Evolutionary conservation across 2,329 filamentous ascomycete genomes (phyloP), one percentile per base, ranked within the genome.

Genomic region (Alternaria brassicicola): DNA sequence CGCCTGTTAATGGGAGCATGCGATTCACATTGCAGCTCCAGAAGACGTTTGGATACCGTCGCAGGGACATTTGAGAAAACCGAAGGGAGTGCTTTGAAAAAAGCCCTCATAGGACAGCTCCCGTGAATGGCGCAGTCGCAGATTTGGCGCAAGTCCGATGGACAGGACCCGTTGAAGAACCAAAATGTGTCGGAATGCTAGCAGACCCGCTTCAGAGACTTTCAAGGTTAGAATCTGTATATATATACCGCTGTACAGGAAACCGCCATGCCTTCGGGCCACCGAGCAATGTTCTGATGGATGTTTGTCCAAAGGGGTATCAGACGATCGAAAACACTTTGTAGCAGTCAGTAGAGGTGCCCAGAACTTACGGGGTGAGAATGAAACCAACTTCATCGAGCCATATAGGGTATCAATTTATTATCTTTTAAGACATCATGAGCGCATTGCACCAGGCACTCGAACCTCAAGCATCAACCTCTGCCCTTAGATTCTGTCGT

Each of bases 401-500:
- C 19, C 23, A 28, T 17, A 15, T 15, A 17, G 58, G 61, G 58
- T 63, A 63, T 63, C 61, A 58, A 53, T 61, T 54, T 52, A 31
- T 36, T 48, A 17, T 52, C 25, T 21, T 21, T 23, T 43, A 26
- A 7, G 5, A 26, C 17, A 25, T 26, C 15, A 43, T n/a, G 31
- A 57, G 38, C 25, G 23, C n/a, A 26, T 30, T 8, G 6, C 13
- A 13, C 10, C 12, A 12, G 5, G 21, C 19, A 1, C 9, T 26
- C 6, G 7, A 28, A 21, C 9, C 31, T 52, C 46, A 70, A 43
- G 55, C 46, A 50, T 70, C 65, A 15, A 64, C 41, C 25, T 66
- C 67, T 35, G 50, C 57, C 36, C 52, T 65, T 2, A 63, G 60
- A 12, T 65, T 63, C 5, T 62, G 59, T n/a, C 69, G 61, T n/a